These are phyloP conservation scores for Effrenium voratum DNA, from an alignment of 73 alveolate genomes.

Conservation along the genomic window DNA sequence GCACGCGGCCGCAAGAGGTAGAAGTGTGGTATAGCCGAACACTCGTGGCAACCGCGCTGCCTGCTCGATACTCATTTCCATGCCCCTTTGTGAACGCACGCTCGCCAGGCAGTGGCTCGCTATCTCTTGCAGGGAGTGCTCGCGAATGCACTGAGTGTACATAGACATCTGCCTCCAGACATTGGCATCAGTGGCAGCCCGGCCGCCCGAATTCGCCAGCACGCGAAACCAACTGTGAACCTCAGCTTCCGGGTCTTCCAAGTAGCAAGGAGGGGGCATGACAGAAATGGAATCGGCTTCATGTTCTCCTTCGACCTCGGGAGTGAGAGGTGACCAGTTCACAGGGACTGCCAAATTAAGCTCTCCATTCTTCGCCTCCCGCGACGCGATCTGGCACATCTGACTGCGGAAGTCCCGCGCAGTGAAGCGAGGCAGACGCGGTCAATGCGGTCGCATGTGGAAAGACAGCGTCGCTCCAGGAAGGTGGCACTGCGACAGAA, in stretches of 20 bases:
- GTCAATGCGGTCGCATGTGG: too few relatives aligned
- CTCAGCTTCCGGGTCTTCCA: background rate
- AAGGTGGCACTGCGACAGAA: too few relatives aligned
- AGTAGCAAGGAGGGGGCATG: background rate
- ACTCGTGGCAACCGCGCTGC: constrained; percentile 9
- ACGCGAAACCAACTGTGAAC: background rate
- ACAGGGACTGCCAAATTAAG: too few relatives aligned
- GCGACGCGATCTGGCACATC: too few relatives aligned
- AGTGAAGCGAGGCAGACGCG: too few relatives aligned
- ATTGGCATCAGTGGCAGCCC: background rate
- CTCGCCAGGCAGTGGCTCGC: background rate
- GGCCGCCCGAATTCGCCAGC: background rate
- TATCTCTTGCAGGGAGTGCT: background rate
- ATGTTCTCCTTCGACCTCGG: too few relatives aligned
- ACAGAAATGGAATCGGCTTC: too few relatives aligned
- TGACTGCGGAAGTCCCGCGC: too few relatives aligned
- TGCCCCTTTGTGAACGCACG: background rate
- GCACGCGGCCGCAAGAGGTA: constrained; percentile 6
- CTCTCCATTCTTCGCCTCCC: too few relatives aligned
- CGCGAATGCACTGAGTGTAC: constrained; percentile 10
- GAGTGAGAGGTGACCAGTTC: too few relatives aligned
- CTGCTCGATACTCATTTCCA: background rate
- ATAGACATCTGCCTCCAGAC: background rate
- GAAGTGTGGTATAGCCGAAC: background rate
- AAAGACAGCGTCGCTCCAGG: too few relatives aligned